Conservation (phyloP, 257 asterid genomes). For the Schizonepeta tenuifolia region DNA sequence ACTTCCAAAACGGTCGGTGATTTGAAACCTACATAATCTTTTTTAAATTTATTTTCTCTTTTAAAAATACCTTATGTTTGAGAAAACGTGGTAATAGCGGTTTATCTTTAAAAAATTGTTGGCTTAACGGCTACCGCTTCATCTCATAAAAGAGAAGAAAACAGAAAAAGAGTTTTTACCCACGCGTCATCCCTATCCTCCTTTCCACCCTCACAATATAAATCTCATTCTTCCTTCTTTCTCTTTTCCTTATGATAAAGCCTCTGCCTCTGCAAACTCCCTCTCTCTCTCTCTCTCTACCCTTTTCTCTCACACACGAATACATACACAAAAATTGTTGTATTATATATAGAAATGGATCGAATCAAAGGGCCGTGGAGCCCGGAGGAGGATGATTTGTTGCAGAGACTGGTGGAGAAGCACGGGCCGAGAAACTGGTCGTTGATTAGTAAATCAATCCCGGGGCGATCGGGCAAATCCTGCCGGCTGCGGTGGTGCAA, state of each 20-base stretch:
- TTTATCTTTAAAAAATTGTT: neutral
- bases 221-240: constrained; percentile 26
- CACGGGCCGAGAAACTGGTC: constrained; percentile 54
- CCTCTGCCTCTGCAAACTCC: constrained; percentile 41
- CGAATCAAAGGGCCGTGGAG: constrained; percentile 56
- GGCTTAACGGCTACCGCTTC: neutral
- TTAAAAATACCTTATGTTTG: neutral
- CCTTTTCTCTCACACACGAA: neutral
- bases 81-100: constrained; percentile 27
- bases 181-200: constrained; percentile 53
- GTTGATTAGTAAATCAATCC: constrained; percentile 46
- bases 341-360: constrained; percentile 35
- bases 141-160: neutral
- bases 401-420: constrained; percentile 45
- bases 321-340: neutral
- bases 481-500: constrained; percentile 59
- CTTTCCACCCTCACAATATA: constrained; percentile 31
- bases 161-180: neutral
- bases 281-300: neutral
- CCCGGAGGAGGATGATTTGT: constrained; percentile 41
- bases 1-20: constrained; percentile 81
- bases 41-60: neutral
- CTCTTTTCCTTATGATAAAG: constrained; percentile 25
- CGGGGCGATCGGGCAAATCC: constrained; percentile 50
- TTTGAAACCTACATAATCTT: constrained; percentile 27